Percentiles rank a stretch among this genome's conserved stretches.
These are phyloP conservation scores for Hypoxylon trugodes DNA, from an alignment of 495 filamentous ascomycete species.

Conservation along the genomic window DNA sequence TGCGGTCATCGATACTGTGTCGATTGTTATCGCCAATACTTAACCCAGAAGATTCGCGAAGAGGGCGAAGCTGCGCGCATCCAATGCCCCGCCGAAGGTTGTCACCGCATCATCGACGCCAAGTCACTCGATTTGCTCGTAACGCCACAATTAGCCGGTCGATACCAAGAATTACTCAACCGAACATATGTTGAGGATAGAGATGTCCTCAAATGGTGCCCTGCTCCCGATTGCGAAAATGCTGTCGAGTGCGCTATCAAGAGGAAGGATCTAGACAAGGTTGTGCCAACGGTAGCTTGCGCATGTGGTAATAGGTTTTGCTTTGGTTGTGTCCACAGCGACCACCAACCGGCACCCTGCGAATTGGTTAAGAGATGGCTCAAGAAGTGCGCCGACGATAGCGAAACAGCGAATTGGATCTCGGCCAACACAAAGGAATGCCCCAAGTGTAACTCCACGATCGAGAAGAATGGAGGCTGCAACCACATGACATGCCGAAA, in stretches of 20 bases:
- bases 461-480: conserved; percentile 98
- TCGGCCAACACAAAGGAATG: conserved; percentile 99
- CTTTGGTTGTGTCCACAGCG: conserved; percentile 91
- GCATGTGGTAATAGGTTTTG: conserved; percentile 87
- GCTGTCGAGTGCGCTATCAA: conserved; percentile 89
- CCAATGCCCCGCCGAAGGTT: conserved; percentile 87
- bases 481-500: conserved; percentile 99
- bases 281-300: conserved; percentile 91
- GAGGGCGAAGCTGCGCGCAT: conserved; percentile 96
- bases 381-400: conserved; percentile 98
- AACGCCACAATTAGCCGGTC: conserved; percentile 71
- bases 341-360: conserved; percentile 95
- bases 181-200: conserved; percentile 97
- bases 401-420: conserved; percentile 99
- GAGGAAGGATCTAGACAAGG: conserved; percentile 78
- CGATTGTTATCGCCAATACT: conserved; percentile 90
- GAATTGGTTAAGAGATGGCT: conserved; percentile 93
- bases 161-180: conserved; percentile 87
- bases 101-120: conserved; percentile 89
- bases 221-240: conserved; percentile 92
- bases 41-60: conserved; percentile 88
- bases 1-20: conserved; percentile 96
- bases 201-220: conserved; percentile 95
- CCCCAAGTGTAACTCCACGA: conserved; percentile 92
- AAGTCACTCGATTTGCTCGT: conserved; percentile 87